Base-by-base conservation (phyloP, 495 filamentous ascomycete genomes). In the Talaromyces liani region DNA sequence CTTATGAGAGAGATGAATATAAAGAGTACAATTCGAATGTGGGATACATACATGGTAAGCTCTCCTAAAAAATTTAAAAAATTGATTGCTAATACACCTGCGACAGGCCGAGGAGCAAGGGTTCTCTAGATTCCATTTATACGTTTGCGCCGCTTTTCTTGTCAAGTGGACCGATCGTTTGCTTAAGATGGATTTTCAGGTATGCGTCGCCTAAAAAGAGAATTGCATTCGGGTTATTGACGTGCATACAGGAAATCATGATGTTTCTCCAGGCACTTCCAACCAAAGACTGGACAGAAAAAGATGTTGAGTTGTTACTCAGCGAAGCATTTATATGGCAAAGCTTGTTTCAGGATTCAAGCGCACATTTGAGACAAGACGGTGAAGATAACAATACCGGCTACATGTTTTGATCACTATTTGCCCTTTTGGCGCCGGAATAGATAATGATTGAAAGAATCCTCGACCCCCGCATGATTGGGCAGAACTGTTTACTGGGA, bases 281-380 rank as follows among this genome's bases (percentile, higher is more conserved):
- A 7, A 98, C 95, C n/a, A 87, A 87, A 63, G 84, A 87, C 29
- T 98, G 94, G 94, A 96, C 92, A 12, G 95, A 96, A 73, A 96
- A 98, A 77, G 94, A 98, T 65, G 93, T 98, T 65, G 94, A 97
- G 74, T 85, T 98, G 33, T 79, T 98, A 60, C 80, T 98, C 55
- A 96, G 92, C 72, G 94, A 98, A 77, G 92, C 92, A 5, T 97
- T 90, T 70, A 96, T 97, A 65, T 97, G 92, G 92, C 90, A 96
- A 76, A 93, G 88, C 65, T 79, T 97, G 22, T 96, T 96, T 72
- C 88, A 91, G 67, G 91, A 92, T 33, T 93, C 89, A 24, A 86
- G 88, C 60, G 92, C 92, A 58, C 92, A 97, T 76, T 75, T 97
- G 65, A 83, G 86, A 62, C 75, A 78, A 60, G 73, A 82, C 41